phyloP scores from a whole-genome alignment of 208 protist genomes.

The Acanthamoeba castellanii region DNA sequence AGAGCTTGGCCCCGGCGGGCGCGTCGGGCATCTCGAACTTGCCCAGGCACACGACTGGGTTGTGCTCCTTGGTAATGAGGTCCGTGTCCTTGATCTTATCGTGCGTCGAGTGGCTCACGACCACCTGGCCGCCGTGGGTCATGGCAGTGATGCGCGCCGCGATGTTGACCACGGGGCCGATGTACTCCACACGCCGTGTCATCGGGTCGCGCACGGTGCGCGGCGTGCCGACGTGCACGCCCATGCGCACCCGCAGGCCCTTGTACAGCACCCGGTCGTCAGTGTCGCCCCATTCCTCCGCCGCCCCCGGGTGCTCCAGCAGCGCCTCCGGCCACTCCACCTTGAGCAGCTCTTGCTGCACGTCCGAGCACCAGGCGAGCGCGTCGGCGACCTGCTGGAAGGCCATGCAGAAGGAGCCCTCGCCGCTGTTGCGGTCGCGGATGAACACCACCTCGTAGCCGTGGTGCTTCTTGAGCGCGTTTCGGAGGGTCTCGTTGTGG shows the following conservation, averaged over 20 bases:
- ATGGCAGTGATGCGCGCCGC: constrained; percentile 37
- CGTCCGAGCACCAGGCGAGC: constrained; percentile 13
- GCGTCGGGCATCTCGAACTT: constrained; percentile 69
- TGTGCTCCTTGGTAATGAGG: background rate
- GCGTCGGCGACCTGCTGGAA: constrained; percentile 56
- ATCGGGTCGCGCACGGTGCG: constrained; percentile 17
- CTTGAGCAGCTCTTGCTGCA: constrained; percentile 37
- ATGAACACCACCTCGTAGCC: constrained; percentile 72
- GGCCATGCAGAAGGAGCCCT: constrained; percentile 74
- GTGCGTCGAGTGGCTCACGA: background rate
- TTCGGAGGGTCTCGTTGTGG: constrained; percentile 30
- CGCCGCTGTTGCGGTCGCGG: constrained; percentile 37
- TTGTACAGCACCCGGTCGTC: constrained; percentile 41
- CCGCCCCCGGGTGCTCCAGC: constrained; percentile 48
- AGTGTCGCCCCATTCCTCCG: constrained; percentile 67
- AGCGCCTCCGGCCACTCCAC: constrained; percentile 51
- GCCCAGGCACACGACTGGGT: background rate
- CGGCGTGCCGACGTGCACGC: constrained; percentile 53
- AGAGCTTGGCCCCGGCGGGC: background rate
- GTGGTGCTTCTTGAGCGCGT: background rate
- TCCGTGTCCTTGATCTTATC: constrained; percentile 5
- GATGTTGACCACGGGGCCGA: constrained; percentile 29
- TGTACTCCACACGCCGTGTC: constrained; percentile 65
- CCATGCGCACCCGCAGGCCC: constrained; percentile 69
- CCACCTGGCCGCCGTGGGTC: constrained; percentile 63